Conservation (phyloP, 345 rosid species). For the Euphorbia pulcherrima region DNA sequence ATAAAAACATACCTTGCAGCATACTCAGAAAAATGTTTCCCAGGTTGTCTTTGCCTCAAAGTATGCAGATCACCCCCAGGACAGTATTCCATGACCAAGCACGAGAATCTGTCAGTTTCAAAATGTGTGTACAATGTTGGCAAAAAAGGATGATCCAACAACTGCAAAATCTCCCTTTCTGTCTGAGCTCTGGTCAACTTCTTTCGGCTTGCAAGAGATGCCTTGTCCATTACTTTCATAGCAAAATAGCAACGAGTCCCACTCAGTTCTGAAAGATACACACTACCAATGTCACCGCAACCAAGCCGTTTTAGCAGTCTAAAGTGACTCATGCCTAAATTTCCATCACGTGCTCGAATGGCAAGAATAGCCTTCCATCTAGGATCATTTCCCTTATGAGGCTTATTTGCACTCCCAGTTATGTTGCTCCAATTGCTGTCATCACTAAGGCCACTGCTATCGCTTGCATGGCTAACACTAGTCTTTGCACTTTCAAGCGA, state of each 20-base stretch:
- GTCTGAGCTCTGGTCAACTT: conserved; percentile 94
- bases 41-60: conserved; percentile 89
- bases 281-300: conserved; percentile 98
- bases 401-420: conserved; percentile 82
- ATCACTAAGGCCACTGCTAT: conserved; percentile 85
- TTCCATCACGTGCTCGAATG: conserved; percentile 76
- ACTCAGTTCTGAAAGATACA: conserved; percentile 87
- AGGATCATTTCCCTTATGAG: conserved; percentile 97
- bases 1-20: conserved; percentile 76
- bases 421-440: conserved; percentile 96
- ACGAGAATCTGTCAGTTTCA: conserved; percentile 92
- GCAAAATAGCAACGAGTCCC: conserved; percentile 90
- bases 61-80: conserved; percentile 98
- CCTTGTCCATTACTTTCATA: conserved; percentile 98
- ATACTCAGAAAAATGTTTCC: conserved; percentile 91
- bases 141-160: conserved; percentile 92
- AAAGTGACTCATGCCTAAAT: conserved; percentile 92
- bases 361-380: conserved; percentile 95
- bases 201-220: conserved; percentile 90
- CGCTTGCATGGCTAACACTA: conserved; percentile 75
- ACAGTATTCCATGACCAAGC: conserved; percentile 96
- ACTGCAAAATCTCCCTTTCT: conserved; percentile 92
- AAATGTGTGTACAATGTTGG: conserved; percentile 94
- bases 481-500: conserved; percentile 83
- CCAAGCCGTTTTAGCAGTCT: conserved; percentile 88